These are phyloP conservation scores for Ballota nigra DNA, from an alignment of 257 asterid species.

Conservation along the genomic window DNA sequence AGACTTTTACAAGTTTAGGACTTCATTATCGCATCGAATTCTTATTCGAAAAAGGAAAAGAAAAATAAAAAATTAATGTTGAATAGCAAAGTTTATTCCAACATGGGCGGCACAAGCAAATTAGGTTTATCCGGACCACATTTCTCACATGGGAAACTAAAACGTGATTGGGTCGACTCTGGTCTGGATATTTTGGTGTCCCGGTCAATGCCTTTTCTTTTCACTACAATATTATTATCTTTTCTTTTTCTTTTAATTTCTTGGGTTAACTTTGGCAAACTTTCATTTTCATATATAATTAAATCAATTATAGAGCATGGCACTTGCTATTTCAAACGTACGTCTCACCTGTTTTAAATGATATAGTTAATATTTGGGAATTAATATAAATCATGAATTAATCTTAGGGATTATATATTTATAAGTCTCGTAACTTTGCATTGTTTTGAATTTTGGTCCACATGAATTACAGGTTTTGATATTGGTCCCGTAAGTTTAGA, in stretches of 20 bases:
- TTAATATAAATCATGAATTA: too few relatives aligned
- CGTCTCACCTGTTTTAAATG: neutral
- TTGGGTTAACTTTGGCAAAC: neutral
- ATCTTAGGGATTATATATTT: too few relatives aligned
- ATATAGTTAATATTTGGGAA: too few relatives aligned
- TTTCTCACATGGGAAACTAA: slow-evolving; percentile 17
- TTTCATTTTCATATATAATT: neutral
- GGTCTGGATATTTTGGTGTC: slow-evolving; percentile 1
- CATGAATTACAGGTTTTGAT: too few relatives aligned
- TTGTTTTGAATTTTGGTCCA: too few relatives aligned
- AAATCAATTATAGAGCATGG: neutral
- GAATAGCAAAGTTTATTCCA: neutral
- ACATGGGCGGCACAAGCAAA: slow-evolving; percentile 29
- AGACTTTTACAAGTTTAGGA: slow-evolving; percentile 6
- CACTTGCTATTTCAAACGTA: neutral
- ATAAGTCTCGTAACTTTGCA: too few relatives aligned
- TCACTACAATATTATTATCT: neutral
- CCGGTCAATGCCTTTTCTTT: slow-evolving; percentile 2
- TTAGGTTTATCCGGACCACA: slow-evolving; percentile 17
- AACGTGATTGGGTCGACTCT: neutral
- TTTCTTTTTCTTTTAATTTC: slow-evolving; percentile 11
- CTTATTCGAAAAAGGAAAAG: neutral
- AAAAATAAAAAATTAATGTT: neutral
- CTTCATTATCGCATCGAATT: neutral
- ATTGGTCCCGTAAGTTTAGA: too few relatives aligned